Evolutionary conservation across 768 basidiomycete genomes (phyloP).

Genomic region (Podaxis sp.): DNA sequence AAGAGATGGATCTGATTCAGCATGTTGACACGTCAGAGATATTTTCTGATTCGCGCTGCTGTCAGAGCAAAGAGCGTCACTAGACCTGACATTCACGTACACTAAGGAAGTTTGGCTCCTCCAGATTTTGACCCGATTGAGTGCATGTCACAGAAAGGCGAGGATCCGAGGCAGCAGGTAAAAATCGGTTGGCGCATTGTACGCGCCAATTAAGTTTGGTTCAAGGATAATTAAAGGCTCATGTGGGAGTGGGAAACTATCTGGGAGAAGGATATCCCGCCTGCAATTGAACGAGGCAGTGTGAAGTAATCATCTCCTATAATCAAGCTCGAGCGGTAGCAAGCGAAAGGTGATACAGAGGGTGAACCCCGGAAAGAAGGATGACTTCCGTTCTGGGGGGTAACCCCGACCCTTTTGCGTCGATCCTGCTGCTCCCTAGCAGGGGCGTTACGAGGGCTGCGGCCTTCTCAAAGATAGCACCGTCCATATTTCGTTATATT

Average conservation of each 20-base stretch:
- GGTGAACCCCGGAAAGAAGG: not conserved
- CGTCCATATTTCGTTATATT: not conserved
- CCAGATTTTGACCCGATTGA: not conserved
- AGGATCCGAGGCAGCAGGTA: not conserved
- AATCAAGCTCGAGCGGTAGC: not conserved
- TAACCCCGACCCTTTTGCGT: not conserved
- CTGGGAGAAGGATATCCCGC: conserved; percentile 1
- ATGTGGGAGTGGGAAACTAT: not conserved
- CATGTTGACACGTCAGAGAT: not conserved
- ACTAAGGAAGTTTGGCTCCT: not conserved
- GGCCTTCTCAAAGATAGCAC: not conserved
- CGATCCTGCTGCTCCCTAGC: not conserved
- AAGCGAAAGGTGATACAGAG: not conserved
- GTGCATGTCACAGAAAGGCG: not conserved
- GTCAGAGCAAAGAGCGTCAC: conserved; percentile 2
- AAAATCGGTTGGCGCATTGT: not conserved
- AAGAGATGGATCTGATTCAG: not conserved
- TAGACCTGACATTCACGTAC: not conserved
- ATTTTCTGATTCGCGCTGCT: not conserved
- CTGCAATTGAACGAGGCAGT: not conserved
- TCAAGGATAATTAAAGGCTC: not conserved
- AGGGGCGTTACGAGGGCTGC: not conserved
- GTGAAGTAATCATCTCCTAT: not conserved
- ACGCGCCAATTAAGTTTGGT: not conserved
- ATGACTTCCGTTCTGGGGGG: not conserved